phyloP scores from a whole-genome alignment of 805 yeast species.

The Candida silvicultrix region DNA sequence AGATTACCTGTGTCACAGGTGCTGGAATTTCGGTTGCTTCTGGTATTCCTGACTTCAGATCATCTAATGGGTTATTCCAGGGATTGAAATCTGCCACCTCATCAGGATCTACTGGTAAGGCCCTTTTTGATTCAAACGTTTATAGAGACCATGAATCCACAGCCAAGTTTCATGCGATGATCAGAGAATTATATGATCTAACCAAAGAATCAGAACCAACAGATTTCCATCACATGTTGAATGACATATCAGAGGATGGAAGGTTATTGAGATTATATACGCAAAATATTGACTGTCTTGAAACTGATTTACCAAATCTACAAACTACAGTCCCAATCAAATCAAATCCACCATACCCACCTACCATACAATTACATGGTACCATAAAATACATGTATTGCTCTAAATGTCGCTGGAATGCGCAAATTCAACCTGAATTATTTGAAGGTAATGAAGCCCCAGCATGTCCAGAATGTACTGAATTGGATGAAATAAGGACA shows the following conservation, averaged over 20 bases:
- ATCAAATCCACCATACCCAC: conserved; percentile 39
- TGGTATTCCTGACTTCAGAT: conserved; percentile 86
- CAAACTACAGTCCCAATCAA: conserved; percentile 44
- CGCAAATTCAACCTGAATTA: conserved; percentile 44
- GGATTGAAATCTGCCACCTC: conserved; percentile 36
- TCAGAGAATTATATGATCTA: conserved; percentile 52
- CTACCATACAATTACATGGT: conserved; percentile 80
- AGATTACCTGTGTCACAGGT: conserved; percentile 67
- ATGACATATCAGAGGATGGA: conserved; percentile 52
- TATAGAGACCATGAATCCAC: conserved; percentile 60
- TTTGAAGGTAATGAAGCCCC: conserved; percentile 42
- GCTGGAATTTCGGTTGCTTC: conserved; percentile 91
- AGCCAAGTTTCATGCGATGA: conserved; percentile 65
- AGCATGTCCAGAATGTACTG: conserved; percentile 60
- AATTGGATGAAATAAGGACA: conserved; percentile 45
- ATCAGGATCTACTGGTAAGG: conserved; percentile 45
- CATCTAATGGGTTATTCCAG: conserved; percentile 70
- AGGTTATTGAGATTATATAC: conserved; percentile 73
- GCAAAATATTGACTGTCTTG: conserved; percentile 83
- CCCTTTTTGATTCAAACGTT: conserved; percentile 73
- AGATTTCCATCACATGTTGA: conserved; percentile 61
- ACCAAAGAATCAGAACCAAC: conserved; percentile 61
- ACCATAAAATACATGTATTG: conserved; percentile 69
- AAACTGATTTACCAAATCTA: conserved; percentile 46
- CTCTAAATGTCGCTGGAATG: conserved; percentile 62